A percentile compares a stretch with the other conserved stretches of the same genome.
Evolutionary conservation across 805 yeast genomes (phyloP).

Genomic region (Saccharomycopsis synnaedendra): DNA sequence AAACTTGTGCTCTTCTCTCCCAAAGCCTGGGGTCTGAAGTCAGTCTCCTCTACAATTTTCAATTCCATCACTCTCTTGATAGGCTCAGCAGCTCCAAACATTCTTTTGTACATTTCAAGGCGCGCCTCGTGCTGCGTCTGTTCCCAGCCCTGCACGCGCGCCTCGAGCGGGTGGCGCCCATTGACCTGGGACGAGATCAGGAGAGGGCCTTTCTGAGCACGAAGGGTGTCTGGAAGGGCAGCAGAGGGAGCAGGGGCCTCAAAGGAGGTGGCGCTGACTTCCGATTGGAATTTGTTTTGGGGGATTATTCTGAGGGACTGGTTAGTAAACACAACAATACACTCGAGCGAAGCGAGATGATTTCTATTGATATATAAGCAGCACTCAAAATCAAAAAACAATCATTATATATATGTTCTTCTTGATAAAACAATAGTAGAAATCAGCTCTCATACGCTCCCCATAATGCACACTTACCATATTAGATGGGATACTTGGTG

Average conservation of each 20-base stretch:
- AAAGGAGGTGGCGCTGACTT: slow-evolving; percentile 38
- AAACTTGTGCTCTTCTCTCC: slow-evolving; percentile 58
- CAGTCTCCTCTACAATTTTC: slow-evolving; percentile 55
- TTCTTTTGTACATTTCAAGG: slow-evolving; percentile 67
- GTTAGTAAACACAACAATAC: background rate
- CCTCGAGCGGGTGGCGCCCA: slow-evolving; percentile 78
- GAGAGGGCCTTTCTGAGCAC: slow-evolving; percentile 51
- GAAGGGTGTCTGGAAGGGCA: slow-evolving; percentile 57
- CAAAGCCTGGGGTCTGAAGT: slow-evolving; percentile 51
- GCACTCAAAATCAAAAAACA: no score
- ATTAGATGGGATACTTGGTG: no score
- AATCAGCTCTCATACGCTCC: no score
- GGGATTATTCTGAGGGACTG: slow-evolving; percentile 11
- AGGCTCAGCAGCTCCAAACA: slow-evolving; percentile 91
- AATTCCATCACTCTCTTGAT: slow-evolving; percentile 86
- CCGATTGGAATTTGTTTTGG: slow-evolving; percentile 1
- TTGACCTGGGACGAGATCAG: slow-evolving; percentile 47
- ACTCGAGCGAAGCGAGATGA: background rate
- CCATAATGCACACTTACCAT: no score
- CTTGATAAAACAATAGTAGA: no score
- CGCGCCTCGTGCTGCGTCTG: slow-evolving; percentile 55
- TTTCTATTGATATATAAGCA: no score
- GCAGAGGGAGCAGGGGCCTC: slow-evolving; percentile 43
- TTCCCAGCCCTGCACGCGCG: slow-evolving; percentile 72
- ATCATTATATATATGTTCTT: no score